Evolutionary conservation across 768 basidiomycete genomes (phyloP).

Genomic region (Phallus indusiatus): DNA sequence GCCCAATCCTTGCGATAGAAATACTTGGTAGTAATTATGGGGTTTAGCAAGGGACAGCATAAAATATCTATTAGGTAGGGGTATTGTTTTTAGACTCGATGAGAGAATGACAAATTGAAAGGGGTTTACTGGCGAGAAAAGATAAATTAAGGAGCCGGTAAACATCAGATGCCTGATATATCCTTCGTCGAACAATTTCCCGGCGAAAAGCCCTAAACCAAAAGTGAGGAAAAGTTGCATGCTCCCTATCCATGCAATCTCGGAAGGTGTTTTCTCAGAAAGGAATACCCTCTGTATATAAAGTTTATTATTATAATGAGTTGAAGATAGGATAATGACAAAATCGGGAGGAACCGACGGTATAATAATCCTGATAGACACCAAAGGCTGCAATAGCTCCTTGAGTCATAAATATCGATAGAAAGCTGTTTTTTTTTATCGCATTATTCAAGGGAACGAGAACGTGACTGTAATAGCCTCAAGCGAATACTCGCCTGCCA

Average conservation of each 20-base stretch:
- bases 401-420: constrained; percentile 39
- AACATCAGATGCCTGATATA: constrained; percentile 1
- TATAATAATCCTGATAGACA: constrained; percentile 38
- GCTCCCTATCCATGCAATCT: constrained; percentile 11
- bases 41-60: constrained; percentile 42
- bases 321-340: too few relatives aligned
- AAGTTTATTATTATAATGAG: background rate
- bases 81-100: background rate
- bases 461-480: too few relatives aligned
- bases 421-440: background rate
- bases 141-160: background rate
- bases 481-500: constrained; percentile 25
- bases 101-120: background rate
- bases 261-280: constrained; percentile 26
- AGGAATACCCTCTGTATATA: constrained; percentile 28
- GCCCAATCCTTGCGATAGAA: constrained; percentile 36
- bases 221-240: constrained; percentile 10
- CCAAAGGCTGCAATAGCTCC: constrained; percentile 40
- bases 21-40: constrained; percentile 24
- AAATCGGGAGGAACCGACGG: constrained; percentile 18
- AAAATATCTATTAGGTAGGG: constrained; percentile 19
- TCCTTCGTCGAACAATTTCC: constrained; percentile 11
- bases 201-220: background rate
- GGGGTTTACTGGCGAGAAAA: constrained; percentile 1
- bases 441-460: constrained; percentile 18